These are phyloP conservation scores for Mycena kentingensis DNA, from an alignment of 768 basidiomycete genomes.

Conservation along the genomic window DNA sequence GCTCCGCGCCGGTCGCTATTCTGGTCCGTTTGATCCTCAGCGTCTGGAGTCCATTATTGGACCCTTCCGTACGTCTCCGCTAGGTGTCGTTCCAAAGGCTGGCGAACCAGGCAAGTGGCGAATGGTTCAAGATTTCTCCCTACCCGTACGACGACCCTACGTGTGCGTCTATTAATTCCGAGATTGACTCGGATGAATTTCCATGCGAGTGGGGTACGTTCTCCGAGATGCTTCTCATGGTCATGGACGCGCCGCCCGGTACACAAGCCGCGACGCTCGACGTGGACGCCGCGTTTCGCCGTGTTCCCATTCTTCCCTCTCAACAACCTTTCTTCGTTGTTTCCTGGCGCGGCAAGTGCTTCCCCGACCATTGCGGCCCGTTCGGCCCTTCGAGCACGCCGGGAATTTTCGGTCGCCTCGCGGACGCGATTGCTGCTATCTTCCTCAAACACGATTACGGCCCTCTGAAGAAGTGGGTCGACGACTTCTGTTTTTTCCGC, in stretches of 20 bases:
- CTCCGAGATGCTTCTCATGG: conserved; percentile 19
- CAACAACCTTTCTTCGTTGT: conserved; percentile 29
- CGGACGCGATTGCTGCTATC: conserved; percentile 32
- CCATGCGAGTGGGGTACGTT: conserved; percentile 35
- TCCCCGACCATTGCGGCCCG: conserved; percentile 30
- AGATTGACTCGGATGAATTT: conserved; percentile 27
- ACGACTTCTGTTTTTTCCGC: conserved; percentile 36
- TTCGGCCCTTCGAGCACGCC: conserved; percentile 31
- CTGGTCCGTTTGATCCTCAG: conserved; percentile 15
- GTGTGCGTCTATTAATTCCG: conserved; percentile 26
- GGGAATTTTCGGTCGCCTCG: conserved; percentile 31
- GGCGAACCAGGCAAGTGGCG: conserved; percentile 17
- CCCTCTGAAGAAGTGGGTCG: conserved; percentile 35
- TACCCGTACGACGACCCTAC: conserved; percentile 8
- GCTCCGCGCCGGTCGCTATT: conserved; percentile 4
- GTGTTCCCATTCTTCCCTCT: conserved; percentile 32
- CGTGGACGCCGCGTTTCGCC: conserved; percentile 37
- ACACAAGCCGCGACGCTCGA: conserved; percentile 39
- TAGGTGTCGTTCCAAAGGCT: conserved; percentile 26
- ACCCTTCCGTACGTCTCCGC: conserved; percentile 26
- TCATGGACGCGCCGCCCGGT: conserved; percentile 33
- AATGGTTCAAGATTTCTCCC: conserved; percentile 26
- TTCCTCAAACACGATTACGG: conserved; percentile 15
- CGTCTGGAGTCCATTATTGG: conserved; percentile 21
- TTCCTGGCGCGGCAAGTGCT: conserved; percentile 23